These are phyloP conservation scores for Ascomycota sp. DNA, from an alignment of 2,329 filamentous ascomycete genomes.

Conservation along the genomic window DNA sequence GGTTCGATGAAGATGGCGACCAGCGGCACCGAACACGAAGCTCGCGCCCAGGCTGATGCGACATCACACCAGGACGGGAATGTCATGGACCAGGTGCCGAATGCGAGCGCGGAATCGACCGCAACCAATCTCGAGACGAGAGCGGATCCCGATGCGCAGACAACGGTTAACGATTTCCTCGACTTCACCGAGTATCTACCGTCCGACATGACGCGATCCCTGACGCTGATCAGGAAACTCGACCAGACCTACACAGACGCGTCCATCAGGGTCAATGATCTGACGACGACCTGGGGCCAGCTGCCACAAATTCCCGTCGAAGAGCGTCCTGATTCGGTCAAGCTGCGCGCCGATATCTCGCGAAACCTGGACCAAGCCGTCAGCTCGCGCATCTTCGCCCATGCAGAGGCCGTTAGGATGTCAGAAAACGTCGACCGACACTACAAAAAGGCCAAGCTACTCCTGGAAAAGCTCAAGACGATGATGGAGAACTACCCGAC, in stretches of 20 bases:
- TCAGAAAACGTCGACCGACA: constrained; percentile 42
- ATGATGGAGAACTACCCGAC: constrained; percentile 41
- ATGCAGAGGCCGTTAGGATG: constrained; percentile 43
- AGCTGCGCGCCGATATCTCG: constrained; percentile 40
- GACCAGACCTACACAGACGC: constrained; percentile 36
- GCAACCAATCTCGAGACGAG: constrained; percentile 27
- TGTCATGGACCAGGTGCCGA: constrained; percentile 7
- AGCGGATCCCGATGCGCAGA: constrained; percentile 45
- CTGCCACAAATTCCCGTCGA: constrained; percentile 27
- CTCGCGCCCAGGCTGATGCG: constrained; percentile 6
- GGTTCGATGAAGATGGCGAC: no score
- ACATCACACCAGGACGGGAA: constrained; percentile 10
- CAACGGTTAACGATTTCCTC: constrained; percentile 49
- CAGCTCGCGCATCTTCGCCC: constrained; percentile 34
- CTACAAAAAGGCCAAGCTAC: constrained; percentile 36
- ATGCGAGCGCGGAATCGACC: constrained; percentile 11
- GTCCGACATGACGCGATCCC: constrained; percentile 43
- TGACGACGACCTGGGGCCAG: constrained; percentile 35
- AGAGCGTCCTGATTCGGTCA: constrained; percentile 24
- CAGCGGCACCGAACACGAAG: constrained; percentile 5
- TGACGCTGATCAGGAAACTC: constrained; percentile 44
- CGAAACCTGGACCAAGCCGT: constrained; percentile 32
- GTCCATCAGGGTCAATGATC: constrained; percentile 31
- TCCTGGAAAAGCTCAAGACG: constrained; percentile 35
- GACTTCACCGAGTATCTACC: constrained; percentile 52